Evolutionary conservation across 345 rosid species (phyloP), one percentile per base, ranked within the genome.

Genomic region (Populus alba): DNA sequence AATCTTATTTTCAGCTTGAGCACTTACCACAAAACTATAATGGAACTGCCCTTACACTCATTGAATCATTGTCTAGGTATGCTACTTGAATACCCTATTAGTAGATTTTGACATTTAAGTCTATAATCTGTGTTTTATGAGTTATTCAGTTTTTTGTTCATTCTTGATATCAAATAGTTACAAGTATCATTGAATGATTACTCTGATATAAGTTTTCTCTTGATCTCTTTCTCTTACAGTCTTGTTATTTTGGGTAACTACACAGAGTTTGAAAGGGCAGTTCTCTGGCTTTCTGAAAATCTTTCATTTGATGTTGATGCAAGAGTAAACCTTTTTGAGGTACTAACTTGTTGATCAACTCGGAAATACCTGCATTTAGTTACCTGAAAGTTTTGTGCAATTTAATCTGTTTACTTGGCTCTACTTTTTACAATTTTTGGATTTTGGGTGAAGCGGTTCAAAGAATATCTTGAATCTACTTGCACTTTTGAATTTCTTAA

Each of bases 261-360:
- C 83, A 93, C 98, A 16, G 97, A 95, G 71, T 95, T 95, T 82
- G 92, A 89, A 81, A 83, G 92, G 80, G 97, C 92, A 43, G 83
- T 93, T 82, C 82, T 82, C 61, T 95, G 98, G 99, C 94, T 95
- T 65, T 93, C 99, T 55, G 88, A 92, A 53, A 92, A 93, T 87
- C 87, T 95, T 25, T 85, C 79, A 73, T 95, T 95, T 79, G 87
- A 93, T 81, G 87, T 92, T 53, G 94, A 95, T 92, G 97, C 90
- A 13, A 90, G 99, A 80, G 90, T 93, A 78, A 95, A 90, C 84
- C 93, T 95, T 79, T 95, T 95, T 59, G 99, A 95, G 98, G 99
- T 95, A 87, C 53, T 45, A 61, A 53, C 76, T 67, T 27, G 22
- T 66, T 41, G 38, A 12, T 25, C 23, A 51, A 22, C 51, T 2